Base-by-base conservation (phyloP, 805 yeast species). In the Ogataea pini region DNA sequence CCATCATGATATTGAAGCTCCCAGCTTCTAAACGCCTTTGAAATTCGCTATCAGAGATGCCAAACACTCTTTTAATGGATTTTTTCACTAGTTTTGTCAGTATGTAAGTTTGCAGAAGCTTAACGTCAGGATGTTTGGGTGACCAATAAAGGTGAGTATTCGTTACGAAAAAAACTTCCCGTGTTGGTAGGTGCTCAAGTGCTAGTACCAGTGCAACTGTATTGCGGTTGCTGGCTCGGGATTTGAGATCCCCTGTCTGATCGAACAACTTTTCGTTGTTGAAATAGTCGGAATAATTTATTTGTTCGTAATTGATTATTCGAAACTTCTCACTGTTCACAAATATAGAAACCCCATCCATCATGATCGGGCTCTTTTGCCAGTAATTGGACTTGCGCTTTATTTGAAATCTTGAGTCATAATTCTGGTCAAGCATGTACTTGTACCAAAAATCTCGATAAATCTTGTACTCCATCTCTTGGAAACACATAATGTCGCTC, bases 101-200 rank as follows among this genome's bases (percentile, higher is more conserved):
- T 7, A 78, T 63, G 62, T 76, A 72, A 13, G 80, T 70, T 56
- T 82, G 86, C 36, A 79, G 57, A 7, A 79, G 64, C 55, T 79
- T 80, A 17, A 81, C 82, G 54, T 79, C 82, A 41, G 75, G 72
- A 43, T 68, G 74, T 52, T 76, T 74, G 1, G 73, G 73, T 10
- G 70, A 66, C 86, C 86, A 82, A 56, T 82, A 82, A 8, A 82
- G 63, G 60, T 82, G 86, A 0, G 86, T 81, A 51, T 80, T 82
- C n/a, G 81, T 67, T 2, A 79, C 70, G 33, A 78, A 75, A 3
- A 81, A 58, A 3, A 62, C 54, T 28, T 72, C 65, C 9, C 67
- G 63, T 0, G 79, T 70, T 1, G 48, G 55, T 42, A 62, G 66
- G 57, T 82, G 86, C 46, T 67, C 62, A 32, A 82, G 59, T 10